Conservation (phyloP, 1,284 basidiomycete genomes). For the Ustilago bromivora region DNA sequence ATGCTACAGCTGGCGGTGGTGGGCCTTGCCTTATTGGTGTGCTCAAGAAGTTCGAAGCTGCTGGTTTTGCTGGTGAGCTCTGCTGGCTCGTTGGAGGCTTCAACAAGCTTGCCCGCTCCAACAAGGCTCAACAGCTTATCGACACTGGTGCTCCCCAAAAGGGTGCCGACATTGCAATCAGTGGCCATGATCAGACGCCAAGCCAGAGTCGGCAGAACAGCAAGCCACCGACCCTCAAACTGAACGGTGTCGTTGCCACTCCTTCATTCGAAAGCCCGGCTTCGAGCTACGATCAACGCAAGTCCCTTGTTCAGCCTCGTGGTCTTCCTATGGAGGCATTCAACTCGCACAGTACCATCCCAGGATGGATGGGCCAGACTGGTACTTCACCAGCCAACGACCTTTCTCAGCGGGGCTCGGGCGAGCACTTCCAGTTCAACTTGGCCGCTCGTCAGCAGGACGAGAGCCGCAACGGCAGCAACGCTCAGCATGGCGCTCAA, state of each 20-base stretch:
- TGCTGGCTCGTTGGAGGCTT: conserved; percentile 68
- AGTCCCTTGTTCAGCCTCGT: conserved; percentile 59
- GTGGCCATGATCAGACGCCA: not conserved
- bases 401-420: conserved; percentile 1
- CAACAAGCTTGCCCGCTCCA: conserved; percentile 46
- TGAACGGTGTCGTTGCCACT: conserved; percentile 25
- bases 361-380: conserved; percentile 43
- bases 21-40: conserved; percentile 65
- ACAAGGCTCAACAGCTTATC: conserved; percentile 33
- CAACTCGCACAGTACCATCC: conserved; percentile 51
- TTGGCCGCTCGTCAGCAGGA: conserved; percentile 26
- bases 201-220: conserved; percentile 1
- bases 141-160: conserved; percentile 27
- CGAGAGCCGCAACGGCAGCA: conserved; percentile 5
- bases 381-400: conserved; percentile 27
- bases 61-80: conserved; percentile 62
- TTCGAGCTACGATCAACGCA: conserved; percentile 7
- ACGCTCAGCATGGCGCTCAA: not conserved
- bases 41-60: conserved; percentile 66
- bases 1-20: conserved; percentile 62
- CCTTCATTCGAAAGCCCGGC: conserved; percentile 22
- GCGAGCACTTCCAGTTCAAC: conserved; percentile 21
- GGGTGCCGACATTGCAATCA: not conserved
- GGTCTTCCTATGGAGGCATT: conserved; percentile 64
- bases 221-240: conserved; percentile 29